Percentiles rank a stretch among this genome's conserved stretches.
Conservation (phyloP, 495 filamentous ascomycete genomes). For the Parathielavia hyrcaniae region DNA sequence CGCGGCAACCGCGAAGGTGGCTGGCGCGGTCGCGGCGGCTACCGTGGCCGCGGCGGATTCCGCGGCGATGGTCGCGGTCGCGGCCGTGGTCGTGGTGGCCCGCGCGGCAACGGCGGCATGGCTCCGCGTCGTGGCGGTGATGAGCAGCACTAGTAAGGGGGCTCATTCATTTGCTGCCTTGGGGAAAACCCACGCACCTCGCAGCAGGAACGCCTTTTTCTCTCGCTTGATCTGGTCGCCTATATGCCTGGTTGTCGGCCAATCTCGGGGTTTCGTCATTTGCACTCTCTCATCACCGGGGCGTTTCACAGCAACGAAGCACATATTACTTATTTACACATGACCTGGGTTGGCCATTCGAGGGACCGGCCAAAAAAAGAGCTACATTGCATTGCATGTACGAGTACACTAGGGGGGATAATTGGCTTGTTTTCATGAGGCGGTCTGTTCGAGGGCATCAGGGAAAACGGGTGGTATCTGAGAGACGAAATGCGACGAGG, state of each 20-base stretch:
- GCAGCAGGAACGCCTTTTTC: neutral
- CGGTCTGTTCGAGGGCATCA: constrained; percentile 2
- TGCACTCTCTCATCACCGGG: constrained; percentile 13
- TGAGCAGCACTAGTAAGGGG: constrained; percentile 20
- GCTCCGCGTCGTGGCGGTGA: constrained; percentile 22
- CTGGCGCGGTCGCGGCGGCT: constrained; percentile 48
- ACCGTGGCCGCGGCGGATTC: constrained; percentile 34
- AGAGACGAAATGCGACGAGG: constrained; percentile 9
- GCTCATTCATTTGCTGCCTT: neutral
- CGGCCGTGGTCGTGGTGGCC: constrained; percentile 26
- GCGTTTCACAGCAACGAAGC: constrained; percentile 22
- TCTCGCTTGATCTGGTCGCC: constrained; percentile 15
- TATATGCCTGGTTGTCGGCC: constrained; percentile 12
- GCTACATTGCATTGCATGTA: constrained; percentile 1
- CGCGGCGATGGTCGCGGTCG: constrained; percentile 33
- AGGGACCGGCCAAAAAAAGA: neutral
- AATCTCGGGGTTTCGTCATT: constrained; percentile 16
- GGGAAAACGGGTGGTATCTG: constrained; percentile 4
- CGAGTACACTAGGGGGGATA: constrained; percentile 2
- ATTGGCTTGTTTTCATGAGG: neutral
- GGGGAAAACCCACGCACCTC: constrained; percentile 4
- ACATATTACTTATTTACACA: constrained; percentile 16
- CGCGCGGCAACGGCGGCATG: constrained; percentile 20
- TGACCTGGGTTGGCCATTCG: constrained; percentile 3
- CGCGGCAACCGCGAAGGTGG: constrained; percentile 50